These are phyloP conservation scores for Hypsizygus marmoreus DNA, from an alignment of 768 basidiomycete species.

Conservation along the genomic window DNA sequence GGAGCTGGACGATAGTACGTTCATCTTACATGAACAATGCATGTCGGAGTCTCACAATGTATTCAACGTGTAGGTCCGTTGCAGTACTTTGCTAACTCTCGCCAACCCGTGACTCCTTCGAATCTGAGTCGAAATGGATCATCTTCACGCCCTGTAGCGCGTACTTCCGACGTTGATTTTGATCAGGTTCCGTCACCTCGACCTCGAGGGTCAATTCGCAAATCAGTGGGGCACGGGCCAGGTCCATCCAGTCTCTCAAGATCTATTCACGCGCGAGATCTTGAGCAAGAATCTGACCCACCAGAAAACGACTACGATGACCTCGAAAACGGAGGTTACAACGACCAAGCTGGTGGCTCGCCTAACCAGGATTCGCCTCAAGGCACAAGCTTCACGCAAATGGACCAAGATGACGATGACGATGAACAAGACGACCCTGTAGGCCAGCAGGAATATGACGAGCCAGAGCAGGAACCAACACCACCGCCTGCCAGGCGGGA, in stretches of 20 bases:
- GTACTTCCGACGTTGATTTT: constrained; percentile 58
- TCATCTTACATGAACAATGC: neutral
- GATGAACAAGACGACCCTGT: constrained; percentile 33
- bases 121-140: constrained; percentile 37
- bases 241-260: constrained; percentile 43
- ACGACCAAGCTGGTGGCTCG: constrained; percentile 22
- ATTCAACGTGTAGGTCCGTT: constrained; percentile 38
- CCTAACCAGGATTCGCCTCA: constrained; percentile 26
- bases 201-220: constrained; percentile 30
- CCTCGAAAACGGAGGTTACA: constrained; percentile 27
- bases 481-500: constrained; percentile 14
- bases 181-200: constrained; percentile 66
- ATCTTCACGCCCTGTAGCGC: constrained; percentile 49
- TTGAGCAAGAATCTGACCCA: constrained; percentile 31
- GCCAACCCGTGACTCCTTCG: constrained; percentile 43
- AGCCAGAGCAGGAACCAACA: constrained; percentile 30
- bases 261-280: constrained; percentile 31
- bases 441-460: constrained; percentile 35
- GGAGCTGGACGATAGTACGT: constrained; percentile 75
- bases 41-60: constrained; percentile 16
- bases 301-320: constrained; percentile 27
- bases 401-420: constrained; percentile 51
- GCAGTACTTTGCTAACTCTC: constrained; percentile 41
- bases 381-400: constrained; percentile 46
- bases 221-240: constrained; percentile 30